Base-by-base conservation (phyloP, 2,329 filamentous ascomycete species). In the Uncinocarpus reesii region DNA sequence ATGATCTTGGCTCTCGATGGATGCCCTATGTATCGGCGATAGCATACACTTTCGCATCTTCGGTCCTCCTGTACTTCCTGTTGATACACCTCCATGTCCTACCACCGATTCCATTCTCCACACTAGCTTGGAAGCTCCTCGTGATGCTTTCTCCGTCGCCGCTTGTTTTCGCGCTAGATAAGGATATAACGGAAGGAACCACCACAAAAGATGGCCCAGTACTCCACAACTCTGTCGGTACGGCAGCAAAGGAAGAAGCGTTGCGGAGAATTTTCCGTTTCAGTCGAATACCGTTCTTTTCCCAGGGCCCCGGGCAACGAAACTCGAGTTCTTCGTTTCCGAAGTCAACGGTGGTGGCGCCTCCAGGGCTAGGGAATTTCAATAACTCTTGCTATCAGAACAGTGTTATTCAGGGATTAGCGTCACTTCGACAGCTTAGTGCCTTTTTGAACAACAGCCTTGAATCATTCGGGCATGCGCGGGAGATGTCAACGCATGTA, bases 361-460 rank as follows among this genome's bases (percentile, higher is more conserved):
- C 70, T 3, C 65, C 71, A 4, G 92, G 92, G 0, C 70, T 96
- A 46, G 87, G 86, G 7, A 98, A 98, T 63, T 83, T 81, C 70
- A 86, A 94, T 69, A 95, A 95, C 63, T 95, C 88, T 1, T 96
- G 92, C 71, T 98, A 94, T 64, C 92, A 96, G 66, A 98, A 98
- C 65, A 95, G 89, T 62, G 83, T 95, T 16, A 79, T 98, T 8
- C 88, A 95, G 64, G 81, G 83, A 5, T 71, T 96, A 35, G 81
- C 89, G 1, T 83, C 89, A 3, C 72, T 96, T 24, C 75, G 77
- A 15, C 77, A 82, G 3, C 70, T 96, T 24, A 76, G 77, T 21
- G 69, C 69, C 2, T 92, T 87, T 58, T 74, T 94, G 6, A 70
- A 55, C n/a, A 56, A 55, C 21, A 71, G 69, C 51, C 54, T 69